A percentile compares a stretch with the other conserved stretches of the same genome.
Conservation (phyloP, 2,329 filamentous ascomycete species). For the Trichophyton rubrum region DNA sequence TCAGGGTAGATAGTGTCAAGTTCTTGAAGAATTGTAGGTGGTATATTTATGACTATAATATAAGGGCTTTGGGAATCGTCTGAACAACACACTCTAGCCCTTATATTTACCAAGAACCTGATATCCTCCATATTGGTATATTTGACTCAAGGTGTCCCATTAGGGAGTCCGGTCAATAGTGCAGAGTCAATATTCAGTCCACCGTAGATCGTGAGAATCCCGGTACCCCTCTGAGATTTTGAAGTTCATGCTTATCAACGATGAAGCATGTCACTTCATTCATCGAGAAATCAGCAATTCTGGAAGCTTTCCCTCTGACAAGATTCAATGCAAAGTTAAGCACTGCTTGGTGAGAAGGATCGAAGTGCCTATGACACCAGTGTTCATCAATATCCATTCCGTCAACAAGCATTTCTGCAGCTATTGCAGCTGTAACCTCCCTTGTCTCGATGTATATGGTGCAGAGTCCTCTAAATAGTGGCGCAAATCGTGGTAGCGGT, state of each 20-base stretch:
- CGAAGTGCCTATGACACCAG: conserved; percentile 14
- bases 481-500: conserved; percentile 15
- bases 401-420: conserved; percentile 19
- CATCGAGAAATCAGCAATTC: not conserved
- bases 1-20: not conserved
- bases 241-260: not conserved
- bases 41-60: not conserved
- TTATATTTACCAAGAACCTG: not conserved
- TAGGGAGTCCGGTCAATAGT: not conserved
- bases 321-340: conserved; percentile 11
- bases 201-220: not conserved
- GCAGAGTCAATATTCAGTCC: not conserved
- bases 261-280: not conserved
- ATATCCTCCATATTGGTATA: not conserved
- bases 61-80: not conserved
- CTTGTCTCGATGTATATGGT: conserved; percentile 13
- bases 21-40: not conserved
- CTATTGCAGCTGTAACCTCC: conserved; percentile 18
- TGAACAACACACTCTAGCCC: not conserved
- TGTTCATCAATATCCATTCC: conserved; percentile 17
- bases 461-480: conserved; percentile 14
- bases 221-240: not conserved
- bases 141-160: not conserved
- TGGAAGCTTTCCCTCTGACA: conserved; percentile 13
- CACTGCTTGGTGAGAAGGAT: conserved; percentile 5